Conservation (phyloP, 1,139 yeast species). For the Scheffersomyces titani region DNA sequence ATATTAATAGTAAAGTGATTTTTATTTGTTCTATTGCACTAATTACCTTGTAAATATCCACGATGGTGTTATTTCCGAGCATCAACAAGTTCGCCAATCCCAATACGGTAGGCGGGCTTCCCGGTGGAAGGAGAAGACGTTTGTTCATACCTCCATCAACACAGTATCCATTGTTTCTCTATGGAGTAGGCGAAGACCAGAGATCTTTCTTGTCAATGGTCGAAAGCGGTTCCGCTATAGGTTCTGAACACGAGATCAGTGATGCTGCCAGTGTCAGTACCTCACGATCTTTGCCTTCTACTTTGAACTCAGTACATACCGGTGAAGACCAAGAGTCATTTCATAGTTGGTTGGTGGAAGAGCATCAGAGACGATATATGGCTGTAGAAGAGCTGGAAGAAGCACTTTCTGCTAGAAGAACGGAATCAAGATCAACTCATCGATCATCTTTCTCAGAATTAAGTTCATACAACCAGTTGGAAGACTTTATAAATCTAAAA, state of each 20-base stretch:
- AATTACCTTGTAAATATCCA: background rate
- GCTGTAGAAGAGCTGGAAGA: slow-evolving; percentile 22
- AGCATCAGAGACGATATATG: slow-evolving; percentile 61
- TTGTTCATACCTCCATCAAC: slow-evolving; percentile 73
- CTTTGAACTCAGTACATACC: slow-evolving; percentile 50
- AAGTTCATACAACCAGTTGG: slow-evolving; percentile 22
- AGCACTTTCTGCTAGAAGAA: slow-evolving; percentile 4
- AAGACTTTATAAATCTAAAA: slow-evolving; percentile 42
- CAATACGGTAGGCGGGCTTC: slow-evolving; percentile 32
- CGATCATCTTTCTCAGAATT: slow-evolving; percentile 20
- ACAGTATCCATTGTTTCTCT: slow-evolving; percentile 62
- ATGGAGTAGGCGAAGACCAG: slow-evolving; percentile 64
- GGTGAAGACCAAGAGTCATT: slow-evolving; percentile 57
- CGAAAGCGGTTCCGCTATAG: slow-evolving; percentile 42
- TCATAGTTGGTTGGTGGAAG: slow-evolving; percentile 64
- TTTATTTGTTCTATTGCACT: background rate
- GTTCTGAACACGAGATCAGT: slow-evolving; percentile 39
- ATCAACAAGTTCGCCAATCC: slow-evolving; percentile 48
- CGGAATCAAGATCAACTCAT: slow-evolving; percentile 1
- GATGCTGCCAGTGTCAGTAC: slow-evolving; percentile 56
- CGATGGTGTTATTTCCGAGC: slow-evolving; percentile 44
- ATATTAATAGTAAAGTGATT: background rate
- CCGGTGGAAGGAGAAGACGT: slow-evolving; percentile 43
- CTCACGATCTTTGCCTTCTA: slow-evolving; percentile 65
- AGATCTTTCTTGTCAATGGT: slow-evolving; percentile 58